These are phyloP conservation scores for Aureococcus anophagefferens DNA, from an alignment of 108 stramenopile species.

Conservation along the genomic window DNA sequence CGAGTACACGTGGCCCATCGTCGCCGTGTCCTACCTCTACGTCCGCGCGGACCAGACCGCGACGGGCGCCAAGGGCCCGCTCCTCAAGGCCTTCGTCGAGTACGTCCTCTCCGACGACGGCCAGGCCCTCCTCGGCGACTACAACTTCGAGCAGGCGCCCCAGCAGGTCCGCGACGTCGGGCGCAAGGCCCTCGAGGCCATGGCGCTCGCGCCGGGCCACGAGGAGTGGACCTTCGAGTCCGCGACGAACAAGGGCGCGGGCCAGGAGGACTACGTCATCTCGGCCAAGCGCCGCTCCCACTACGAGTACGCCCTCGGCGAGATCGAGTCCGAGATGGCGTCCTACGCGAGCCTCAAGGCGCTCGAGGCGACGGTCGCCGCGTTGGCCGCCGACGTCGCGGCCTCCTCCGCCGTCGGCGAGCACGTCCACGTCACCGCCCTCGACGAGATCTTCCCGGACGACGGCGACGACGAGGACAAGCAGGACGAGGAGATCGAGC, in stretches of 20 bases:
- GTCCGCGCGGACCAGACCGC: constrained; percentile 44
- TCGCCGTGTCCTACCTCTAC: constrained; percentile 65
- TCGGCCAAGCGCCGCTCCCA: constrained; percentile 20
- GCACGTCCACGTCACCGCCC: too few species aligned
- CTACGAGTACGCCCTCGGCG: constrained; percentile 22
- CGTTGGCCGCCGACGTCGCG: too few species aligned
- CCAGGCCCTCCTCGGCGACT: constrained; percentile 3
- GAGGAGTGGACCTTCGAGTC: constrained; percentile 16
- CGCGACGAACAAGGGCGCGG: constrained; percentile 21
- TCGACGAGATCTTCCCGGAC: too few species aligned
- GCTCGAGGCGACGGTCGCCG: too few species aligned
- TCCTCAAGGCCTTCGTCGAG: constrained; percentile 47
- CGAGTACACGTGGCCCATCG: constrained; percentile 65
- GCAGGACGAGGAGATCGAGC: too few species aligned
- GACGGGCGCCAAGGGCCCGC: constrained; percentile 3
- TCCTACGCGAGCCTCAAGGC: too few species aligned
- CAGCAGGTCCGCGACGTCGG: constrained; percentile 14
- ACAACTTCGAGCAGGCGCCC: constrained; percentile 26
- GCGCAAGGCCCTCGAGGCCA: constrained; percentile 22
- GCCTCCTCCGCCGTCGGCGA: too few species aligned
- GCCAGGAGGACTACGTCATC: constrained; percentile 31
- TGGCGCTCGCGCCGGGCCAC: constrained; percentile 5
- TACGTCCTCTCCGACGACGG: constrained; percentile 11
- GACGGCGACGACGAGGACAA: too few species aligned
- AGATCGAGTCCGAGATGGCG: too few species aligned